A percentile compares a stretch with the other conserved stretches of the same genome.
Evolutionary conservation across 1,284 basidiomycete genomes (phyloP).

Genomic region (Inonotus obliquus): DNA sequence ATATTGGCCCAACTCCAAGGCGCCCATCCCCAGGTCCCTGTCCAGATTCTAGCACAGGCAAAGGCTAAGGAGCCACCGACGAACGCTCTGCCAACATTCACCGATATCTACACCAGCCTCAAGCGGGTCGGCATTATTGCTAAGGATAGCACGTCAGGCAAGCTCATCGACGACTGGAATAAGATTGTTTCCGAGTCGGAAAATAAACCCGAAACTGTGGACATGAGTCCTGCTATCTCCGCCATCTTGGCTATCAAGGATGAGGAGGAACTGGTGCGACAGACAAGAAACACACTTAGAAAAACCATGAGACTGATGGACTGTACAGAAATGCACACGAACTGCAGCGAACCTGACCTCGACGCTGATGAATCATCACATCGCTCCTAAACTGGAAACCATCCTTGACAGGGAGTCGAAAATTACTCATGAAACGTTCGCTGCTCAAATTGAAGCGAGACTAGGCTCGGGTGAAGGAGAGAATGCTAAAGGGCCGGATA

Average conservation of each 20-base stretch:
- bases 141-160: slow-evolving; percentile 80
- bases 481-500: slow-evolving; percentile 74
- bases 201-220: slow-evolving; percentile 67
- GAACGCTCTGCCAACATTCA: slow-evolving; percentile 61
- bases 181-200: slow-evolving; percentile 48
- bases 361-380: slow-evolving; percentile 82
- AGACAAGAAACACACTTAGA: slow-evolving; percentile 16
- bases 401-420: slow-evolving; percentile 91
- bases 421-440: slow-evolving; percentile 84
- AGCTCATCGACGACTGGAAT: slow-evolving; percentile 79
- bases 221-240: slow-evolving; percentile 76
- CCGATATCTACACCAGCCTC: slow-evolving; percentile 49
- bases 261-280: slow-evolving; percentile 80
- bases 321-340: slow-evolving; percentile 66
- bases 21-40: slow-evolving; percentile 45
- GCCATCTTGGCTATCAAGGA: slow-evolving; percentile 86
- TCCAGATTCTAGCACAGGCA: slow-evolving; percentile 67
- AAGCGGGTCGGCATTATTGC: slow-evolving; percentile 63
- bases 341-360: slow-evolving; percentile 79
- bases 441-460: slow-evolving; percentile 79
- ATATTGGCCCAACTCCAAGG: slow-evolving; percentile 68
- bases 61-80: slow-evolving; percentile 71
- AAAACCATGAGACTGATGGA: background rate
- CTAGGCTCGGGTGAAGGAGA: slow-evolving; percentile 81
- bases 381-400: slow-evolving; percentile 83